These are phyloP conservation scores for Colletotrichum sublineola DNA, from an alignment of 2,329 filamentous ascomycete genomes.

Conservation along the genomic window DNA sequence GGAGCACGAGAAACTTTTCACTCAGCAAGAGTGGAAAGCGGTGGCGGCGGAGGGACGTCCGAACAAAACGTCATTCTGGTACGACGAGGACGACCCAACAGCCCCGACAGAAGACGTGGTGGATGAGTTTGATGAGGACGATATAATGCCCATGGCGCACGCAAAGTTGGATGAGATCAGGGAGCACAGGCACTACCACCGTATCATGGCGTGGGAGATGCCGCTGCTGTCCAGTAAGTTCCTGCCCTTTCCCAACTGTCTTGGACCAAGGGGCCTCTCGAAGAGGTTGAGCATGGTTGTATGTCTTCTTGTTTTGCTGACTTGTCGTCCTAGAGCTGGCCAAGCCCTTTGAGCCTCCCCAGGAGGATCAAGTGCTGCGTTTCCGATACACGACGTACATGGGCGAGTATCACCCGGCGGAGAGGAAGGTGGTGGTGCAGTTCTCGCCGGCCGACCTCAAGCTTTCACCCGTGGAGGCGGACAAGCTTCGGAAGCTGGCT, in stretches of 20 bases:
- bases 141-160: constrained; percentile 87
- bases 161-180: constrained; percentile 89
- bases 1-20: constrained; percentile 22
- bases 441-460: constrained; percentile 82
- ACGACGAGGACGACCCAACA: constrained; percentile 63
- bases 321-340: constrained; percentile 74
- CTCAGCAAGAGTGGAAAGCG: constrained; percentile 43
- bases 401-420: constrained; percentile 91
- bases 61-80: constrained; percentile 61
- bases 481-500: constrained; percentile 89
- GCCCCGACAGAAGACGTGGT: constrained; percentile 63
- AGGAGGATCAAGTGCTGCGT: constrained; percentile 77
- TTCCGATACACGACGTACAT: constrained; percentile 98
- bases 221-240: constrained; percentile 86
- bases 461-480: constrained; percentile 75
- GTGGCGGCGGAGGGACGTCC: constrained; percentile 46
- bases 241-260: not conserved
- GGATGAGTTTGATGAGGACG: constrained; percentile 81
- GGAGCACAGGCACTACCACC: constrained; percentile 88
- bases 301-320: constrained; percentile 32
- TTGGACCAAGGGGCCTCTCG: not conserved
- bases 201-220: constrained; percentile 95
- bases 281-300: not conserved
- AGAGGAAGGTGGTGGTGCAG: constrained; percentile 94
- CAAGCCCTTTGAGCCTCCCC: constrained; percentile 82